Conservation (phyloP, 768 basidiomycete genomes). For the Serendipita sp. region DNA sequence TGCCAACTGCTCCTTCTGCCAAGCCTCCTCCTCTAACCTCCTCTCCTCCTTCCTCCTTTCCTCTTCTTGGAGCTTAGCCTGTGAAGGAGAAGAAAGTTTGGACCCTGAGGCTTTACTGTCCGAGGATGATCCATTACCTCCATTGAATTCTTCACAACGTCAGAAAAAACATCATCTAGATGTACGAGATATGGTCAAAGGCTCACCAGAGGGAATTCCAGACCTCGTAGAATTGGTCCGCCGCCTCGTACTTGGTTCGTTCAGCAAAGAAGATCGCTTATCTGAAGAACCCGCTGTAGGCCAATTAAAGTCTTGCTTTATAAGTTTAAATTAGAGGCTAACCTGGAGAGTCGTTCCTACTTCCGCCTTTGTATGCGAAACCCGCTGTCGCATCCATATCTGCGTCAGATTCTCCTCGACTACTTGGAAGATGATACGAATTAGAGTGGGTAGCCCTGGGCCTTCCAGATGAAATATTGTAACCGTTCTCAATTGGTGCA, state of each 20-base stretch:
- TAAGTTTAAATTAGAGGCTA: not conserved
- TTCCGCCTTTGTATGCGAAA: not conserved
- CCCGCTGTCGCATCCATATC: not conserved
- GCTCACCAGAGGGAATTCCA: not conserved
- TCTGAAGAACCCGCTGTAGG: not conserved
- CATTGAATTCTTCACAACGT: too few relatives aligned
- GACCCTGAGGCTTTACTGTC: not conserved
- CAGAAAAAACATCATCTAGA: too few relatives aligned
- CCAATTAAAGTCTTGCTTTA: not conserved
- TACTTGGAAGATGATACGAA: not conserved
- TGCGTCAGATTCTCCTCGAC: not conserved
- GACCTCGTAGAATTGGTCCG: constrained; percentile 1
- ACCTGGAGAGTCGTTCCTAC: not conserved
- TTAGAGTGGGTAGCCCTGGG: not conserved
- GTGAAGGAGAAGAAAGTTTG: not conserved
- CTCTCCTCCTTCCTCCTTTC: too few relatives aligned
- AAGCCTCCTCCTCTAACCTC: not conserved
- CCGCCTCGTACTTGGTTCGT: not conserved
- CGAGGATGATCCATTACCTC: not conserved
- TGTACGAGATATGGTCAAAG: too few relatives aligned
- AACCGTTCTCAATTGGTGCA: not conserved
- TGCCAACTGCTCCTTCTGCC: not conserved
- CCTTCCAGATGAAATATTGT: not conserved
- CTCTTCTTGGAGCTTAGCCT: too few relatives aligned
- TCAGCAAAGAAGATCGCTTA: not conserved